phyloP scores from a whole-genome alignment of 805 yeast genomes.

The Yamadazyma ubonensis region DNA sequence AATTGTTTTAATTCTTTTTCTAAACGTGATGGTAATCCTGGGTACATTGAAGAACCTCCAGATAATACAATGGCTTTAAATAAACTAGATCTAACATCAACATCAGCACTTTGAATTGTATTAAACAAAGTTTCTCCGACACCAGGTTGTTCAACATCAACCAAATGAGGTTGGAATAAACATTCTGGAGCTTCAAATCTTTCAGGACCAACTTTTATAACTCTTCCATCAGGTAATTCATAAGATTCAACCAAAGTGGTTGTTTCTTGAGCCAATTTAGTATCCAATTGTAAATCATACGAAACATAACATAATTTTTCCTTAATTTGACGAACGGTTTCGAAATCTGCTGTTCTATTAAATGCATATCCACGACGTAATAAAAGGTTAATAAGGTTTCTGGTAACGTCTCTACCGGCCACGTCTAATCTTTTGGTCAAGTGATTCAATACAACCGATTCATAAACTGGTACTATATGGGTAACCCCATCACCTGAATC shows the following conservation, averaged over 20 bases:
- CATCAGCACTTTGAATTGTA: constrained; percentile 91
- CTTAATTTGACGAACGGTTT: constrained; percentile 96
- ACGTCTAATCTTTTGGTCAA: constrained; percentile 89
- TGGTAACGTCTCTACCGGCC: constrained; percentile 98
- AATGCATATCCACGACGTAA: constrained; percentile 97
- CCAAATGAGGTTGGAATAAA: constrained; percentile 91
- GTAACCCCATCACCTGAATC: constrained; percentile 99
- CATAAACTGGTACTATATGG: constrained; percentile 97
- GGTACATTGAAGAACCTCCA: constrained; percentile 98
- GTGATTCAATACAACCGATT: constrained; percentile 93
- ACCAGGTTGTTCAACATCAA: constrained; percentile 96
- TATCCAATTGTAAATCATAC: constrained; percentile 87
- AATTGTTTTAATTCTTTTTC: constrained; percentile 95
- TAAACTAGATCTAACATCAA: constrained; percentile 85
- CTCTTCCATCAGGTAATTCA: constrained; percentile 96
- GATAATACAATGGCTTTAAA: constrained; percentile 91
- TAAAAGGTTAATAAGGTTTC: constrained; percentile 85
- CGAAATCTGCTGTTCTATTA: constrained; percentile 98
- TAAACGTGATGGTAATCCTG: constrained; percentile 92
- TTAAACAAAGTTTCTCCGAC: constrained; percentile 90
- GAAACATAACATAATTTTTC: constrained; percentile 95
- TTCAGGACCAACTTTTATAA: constrained; percentile 90
- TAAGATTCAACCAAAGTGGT: constrained; percentile 88
- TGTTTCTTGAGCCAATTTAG: constrained; percentile 87
- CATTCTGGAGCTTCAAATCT: constrained; percentile 97